These are phyloP conservation scores for Aspergillus sergii DNA, from an alignment of 2,329 filamentous ascomycete genomes.

Conservation along the genomic window DNA sequence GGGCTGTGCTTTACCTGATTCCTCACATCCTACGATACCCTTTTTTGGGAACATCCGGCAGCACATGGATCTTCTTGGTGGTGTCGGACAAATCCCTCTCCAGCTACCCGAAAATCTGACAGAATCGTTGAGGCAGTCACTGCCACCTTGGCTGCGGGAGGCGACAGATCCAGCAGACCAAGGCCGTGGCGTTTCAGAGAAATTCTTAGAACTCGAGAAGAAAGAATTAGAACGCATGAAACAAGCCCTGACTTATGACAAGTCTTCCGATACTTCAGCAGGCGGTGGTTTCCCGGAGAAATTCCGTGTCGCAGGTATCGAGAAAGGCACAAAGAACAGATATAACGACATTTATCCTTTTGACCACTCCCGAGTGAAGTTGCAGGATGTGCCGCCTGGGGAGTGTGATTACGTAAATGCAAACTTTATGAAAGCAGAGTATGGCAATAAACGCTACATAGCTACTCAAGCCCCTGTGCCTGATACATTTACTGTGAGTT, in stretches of 20 bases:
- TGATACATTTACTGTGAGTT: slow-evolving; percentile 80
- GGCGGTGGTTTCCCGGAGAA: slow-evolving; percentile 42
- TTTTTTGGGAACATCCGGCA: slow-evolving; percentile 97
- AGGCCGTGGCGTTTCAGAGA: slow-evolving; percentile 78
- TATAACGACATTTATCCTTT: slow-evolving; percentile 99
- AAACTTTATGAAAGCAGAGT: slow-evolving; percentile 76
- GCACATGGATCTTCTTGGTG: slow-evolving; percentile 91
- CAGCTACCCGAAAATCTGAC: slow-evolving; percentile 60
- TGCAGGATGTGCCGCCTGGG: slow-evolving; percentile 67
- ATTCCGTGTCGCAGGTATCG: slow-evolving; percentile 84
- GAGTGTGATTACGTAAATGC: slow-evolving; percentile 95
- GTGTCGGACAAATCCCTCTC: slow-evolving; percentile 77
- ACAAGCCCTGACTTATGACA: slow-evolving; percentile 68
- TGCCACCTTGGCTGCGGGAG: slow-evolving; percentile 77
- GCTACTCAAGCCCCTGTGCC: slow-evolving; percentile 93
- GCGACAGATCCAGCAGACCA: slow-evolving; percentile 69
- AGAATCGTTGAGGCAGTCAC: slow-evolving; percentile 48
- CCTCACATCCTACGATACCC: slow-evolving; percentile 71
- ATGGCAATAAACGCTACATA: slow-evolving; percentile 91
- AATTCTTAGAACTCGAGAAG: slow-evolving; percentile 81
- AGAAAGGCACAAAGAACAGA: slow-evolving; percentile 91
- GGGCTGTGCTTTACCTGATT: slow-evolving; percentile 76
- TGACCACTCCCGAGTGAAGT: slow-evolving; percentile 84
- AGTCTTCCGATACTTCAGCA: slow-evolving; percentile 56
- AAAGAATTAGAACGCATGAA: slow-evolving; percentile 92